Evolutionary conservation across 2,329 filamentous ascomycete genomes (phyloP).

Genomic region (Pseudocercospora musae): DNA sequence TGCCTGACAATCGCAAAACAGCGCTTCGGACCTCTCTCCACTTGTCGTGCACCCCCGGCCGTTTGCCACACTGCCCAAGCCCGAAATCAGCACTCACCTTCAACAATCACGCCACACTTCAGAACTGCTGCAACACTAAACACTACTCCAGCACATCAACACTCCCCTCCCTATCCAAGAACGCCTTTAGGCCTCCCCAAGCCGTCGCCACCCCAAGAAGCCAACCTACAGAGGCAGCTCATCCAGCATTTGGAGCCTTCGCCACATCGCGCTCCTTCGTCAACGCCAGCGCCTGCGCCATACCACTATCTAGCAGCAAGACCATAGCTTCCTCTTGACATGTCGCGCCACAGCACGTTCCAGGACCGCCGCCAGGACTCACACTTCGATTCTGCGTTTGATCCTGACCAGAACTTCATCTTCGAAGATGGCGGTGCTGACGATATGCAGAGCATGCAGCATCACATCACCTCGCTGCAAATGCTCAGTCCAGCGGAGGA

Average conservation of each 20-base stretch:
- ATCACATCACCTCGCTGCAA: conserved; percentile 18
- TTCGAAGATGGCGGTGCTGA: conserved; percentile 23
- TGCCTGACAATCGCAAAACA: background rate
- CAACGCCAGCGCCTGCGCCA: background rate
- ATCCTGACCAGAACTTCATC: conserved; percentile 26
- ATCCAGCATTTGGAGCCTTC: background rate
- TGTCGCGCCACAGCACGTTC: background rate
- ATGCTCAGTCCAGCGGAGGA: conserved; percentile 4
- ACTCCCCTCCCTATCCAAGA: background rate
- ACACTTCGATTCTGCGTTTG: conserved; percentile 26
- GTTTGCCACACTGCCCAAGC: background rate
- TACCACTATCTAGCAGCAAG: background rate
- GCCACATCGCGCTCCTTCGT: background rate
- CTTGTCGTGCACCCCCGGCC: background rate
- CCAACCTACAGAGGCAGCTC: background rate
- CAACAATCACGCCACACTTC: background rate
- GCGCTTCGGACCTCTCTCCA: background rate
- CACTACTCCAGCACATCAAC: background rate
- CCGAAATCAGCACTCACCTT: background rate
- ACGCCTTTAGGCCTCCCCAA: background rate
- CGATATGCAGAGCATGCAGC: conserved; percentile 24
- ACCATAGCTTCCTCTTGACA: background rate
- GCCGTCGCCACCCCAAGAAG: background rate
- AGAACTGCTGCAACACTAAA: background rate
- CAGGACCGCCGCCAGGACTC: background rate